These are phyloP conservation scores for Penicillium verrucosum DNA, from an alignment of 2,329 filamentous ascomycete genomes.

Conservation along the genomic window DNA sequence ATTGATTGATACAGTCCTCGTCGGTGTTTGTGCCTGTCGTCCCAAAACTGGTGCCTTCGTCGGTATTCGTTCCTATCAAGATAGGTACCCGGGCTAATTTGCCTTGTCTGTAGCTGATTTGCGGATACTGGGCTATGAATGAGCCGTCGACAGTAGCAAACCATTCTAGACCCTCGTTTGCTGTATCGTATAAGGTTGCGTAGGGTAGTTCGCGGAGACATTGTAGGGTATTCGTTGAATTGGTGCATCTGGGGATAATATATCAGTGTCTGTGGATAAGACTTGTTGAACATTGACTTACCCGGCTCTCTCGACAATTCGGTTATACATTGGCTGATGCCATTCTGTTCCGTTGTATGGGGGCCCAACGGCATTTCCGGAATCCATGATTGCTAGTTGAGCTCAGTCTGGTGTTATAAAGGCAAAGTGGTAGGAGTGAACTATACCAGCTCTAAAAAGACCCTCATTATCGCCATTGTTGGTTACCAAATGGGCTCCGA, in stretches of 20 bases:
- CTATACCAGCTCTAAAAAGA: constrained; percentile 30
- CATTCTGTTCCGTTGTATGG: constrained; percentile 35
- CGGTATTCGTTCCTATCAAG: constrained; percentile 61
- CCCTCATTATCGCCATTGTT: constrained; percentile 31
- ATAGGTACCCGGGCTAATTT: constrained; percentile 62
- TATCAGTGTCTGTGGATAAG: not conserved
- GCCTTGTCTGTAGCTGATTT: constrained; percentile 54
- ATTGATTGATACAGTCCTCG: constrained; percentile 47
- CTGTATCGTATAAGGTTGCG: constrained; percentile 20
- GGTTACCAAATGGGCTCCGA: constrained; percentile 30
- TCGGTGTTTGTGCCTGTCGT: constrained; percentile 53
- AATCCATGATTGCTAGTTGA: constrained; percentile 31
- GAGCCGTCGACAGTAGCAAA: constrained; percentile 53
- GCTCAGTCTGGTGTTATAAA: not conserved
- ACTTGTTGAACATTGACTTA: constrained; percentile 3
- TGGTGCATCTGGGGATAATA: constrained; percentile 21
- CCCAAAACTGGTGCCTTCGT: constrained; percentile 61
- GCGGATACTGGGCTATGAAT: constrained; percentile 54
- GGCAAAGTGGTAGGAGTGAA: too few species aligned
- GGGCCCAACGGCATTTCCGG: constrained; percentile 31
- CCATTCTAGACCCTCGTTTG: constrained; percentile 30
- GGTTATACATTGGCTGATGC: constrained; percentile 34
- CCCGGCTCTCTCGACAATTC: constrained; percentile 28
- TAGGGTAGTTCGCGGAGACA: constrained; percentile 31
- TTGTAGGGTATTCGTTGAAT: constrained; percentile 25